Base-by-base conservation (phyloP, 768 basidiomycete species). In the Neoboletus subvelutipes region DNA sequence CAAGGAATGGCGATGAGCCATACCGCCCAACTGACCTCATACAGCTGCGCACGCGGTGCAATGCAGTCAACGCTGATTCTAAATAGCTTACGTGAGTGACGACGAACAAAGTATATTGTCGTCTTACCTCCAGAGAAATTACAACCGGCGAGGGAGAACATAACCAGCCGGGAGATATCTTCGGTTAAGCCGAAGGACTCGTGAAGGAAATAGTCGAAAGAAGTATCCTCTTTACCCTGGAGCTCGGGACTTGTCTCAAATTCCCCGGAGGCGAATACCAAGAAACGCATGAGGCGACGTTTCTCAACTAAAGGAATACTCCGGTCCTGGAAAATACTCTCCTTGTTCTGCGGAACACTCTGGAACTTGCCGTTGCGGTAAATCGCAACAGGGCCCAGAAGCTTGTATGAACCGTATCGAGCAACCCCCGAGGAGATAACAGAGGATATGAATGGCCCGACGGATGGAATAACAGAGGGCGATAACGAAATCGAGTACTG, bases 251-350 rank as follows among this genome's bases (percentile, higher is more conserved):
- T 79, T 20, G 69, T 73, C 68, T 92, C 91, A 54, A 90, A 90
- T 1, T 92, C 87, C 0, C 85, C 83, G 2, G 82, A 81, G 37
- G 90, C 87, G 66, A 92, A 94, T 63, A 87, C 81, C 45, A 98
- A 73, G 64, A 96, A 93, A 55, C 94, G 90, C 90, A 98, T 98
- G 26, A 98, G 76, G 33, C 90, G 80, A 43, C 95, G 77, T 75
- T 98, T 98, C 59, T 95, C 92, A 33, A 94, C 69, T 12, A 98
- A 78, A 8, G 79, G 78, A 9, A 98, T 81, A 10, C 78, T 79
- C 66, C 84, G 85, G 73, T 83, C 87, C 76, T 90, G 94, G 81
- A 98, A 98, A 4, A 98, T 82, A 56, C 92, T 90, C 71, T 94
- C 94, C 70, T 97, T 98, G 74, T 84, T 91, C 33, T 87, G 86